These are phyloP conservation scores for Penicillium lagena DNA, from an alignment of 495 filamentous ascomycete species.

Conservation along the genomic window DNA sequence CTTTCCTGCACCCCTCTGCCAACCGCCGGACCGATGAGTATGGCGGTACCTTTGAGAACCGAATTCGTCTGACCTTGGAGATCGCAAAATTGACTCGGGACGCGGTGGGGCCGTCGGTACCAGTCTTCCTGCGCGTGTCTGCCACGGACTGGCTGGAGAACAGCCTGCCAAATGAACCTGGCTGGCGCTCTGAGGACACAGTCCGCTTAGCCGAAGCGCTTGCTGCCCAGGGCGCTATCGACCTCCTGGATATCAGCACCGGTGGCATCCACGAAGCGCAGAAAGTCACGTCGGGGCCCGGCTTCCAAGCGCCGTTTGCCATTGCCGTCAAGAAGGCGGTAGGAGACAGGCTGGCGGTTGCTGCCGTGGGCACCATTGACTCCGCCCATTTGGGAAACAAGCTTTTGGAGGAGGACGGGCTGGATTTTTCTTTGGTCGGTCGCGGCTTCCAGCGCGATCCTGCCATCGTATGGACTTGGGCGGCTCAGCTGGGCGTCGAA, in stretches of 20 bases:
- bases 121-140: constrained; percentile 59
- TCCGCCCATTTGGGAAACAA: constrained; percentile 51
- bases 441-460: constrained; percentile 68
- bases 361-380: constrained; percentile 60
- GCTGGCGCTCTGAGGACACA: constrained; percentile 53
- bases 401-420: constrained; percentile 46
- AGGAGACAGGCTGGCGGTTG: constrained; percentile 52
- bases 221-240: constrained; percentile 49
- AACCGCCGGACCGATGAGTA: constrained; percentile 62
- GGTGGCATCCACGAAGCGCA: constrained; percentile 56
- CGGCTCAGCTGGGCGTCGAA: constrained; percentile 57
- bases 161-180: constrained; percentile 35
- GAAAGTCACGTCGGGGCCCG: constrained; percentile 49
- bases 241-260: constrained; percentile 59
- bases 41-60: constrained; percentile 60
- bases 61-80: constrained; percentile 51
- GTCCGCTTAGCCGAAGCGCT: constrained; percentile 49
- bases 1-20: constrained; percentile 57
- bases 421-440: constrained; percentile 59
- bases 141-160: constrained; percentile 58
- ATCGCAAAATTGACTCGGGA: constrained; percentile 52
- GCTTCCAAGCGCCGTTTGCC: constrained; percentile 63
- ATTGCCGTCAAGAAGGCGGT: constrained; percentile 57
- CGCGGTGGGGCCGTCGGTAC: constrained; percentile 50
- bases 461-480: constrained; percentile 59